Evolutionary conservation across 2,329 filamentous ascomycete species (phyloP).

Genomic region (Blastomyces gilchristii): DNA sequence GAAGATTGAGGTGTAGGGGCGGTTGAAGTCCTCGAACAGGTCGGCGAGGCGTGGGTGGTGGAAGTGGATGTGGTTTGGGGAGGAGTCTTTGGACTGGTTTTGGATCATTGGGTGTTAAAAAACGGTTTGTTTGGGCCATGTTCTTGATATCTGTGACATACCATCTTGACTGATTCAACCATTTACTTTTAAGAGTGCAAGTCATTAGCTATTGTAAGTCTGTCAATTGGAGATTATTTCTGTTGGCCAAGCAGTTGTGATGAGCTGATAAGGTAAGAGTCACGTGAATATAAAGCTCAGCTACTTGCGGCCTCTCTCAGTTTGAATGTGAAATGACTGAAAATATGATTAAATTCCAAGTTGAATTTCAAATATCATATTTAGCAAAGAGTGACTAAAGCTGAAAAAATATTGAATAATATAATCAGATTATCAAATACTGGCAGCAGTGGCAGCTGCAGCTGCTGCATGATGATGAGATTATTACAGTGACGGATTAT

Average conservation of each 20-base stretch:
- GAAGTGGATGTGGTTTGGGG: conserved; percentile 40
- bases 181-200: not conserved
- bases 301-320: too few species aligned
- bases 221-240: not conserved
- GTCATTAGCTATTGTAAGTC: not conserved
- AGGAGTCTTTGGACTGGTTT: conserved; percentile 41
- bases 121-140: not conserved
- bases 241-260: not conserved
- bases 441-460: too few species aligned
- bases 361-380: too few species aligned
- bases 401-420: too few species aligned
- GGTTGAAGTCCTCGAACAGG: conserved; percentile 42
- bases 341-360: too few species aligned
- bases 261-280: too few species aligned
- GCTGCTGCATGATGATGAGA: too few species aligned
- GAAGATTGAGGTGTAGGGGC: conserved; percentile 31
- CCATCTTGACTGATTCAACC: conserved; percentile 17
- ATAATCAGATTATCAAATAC: too few species aligned
- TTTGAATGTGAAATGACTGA: too few species aligned
- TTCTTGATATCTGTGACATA: conserved; percentile 5
- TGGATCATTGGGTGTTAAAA: conserved; percentile 7
- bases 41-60: conserved; percentile 40
- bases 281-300: not conserved
- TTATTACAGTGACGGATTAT: too few species aligned
- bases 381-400: too few species aligned